Evolutionary conservation across 495 filamentous ascomycete genomes (phyloP).

Genomic region (Xylaria cubensis): DNA sequence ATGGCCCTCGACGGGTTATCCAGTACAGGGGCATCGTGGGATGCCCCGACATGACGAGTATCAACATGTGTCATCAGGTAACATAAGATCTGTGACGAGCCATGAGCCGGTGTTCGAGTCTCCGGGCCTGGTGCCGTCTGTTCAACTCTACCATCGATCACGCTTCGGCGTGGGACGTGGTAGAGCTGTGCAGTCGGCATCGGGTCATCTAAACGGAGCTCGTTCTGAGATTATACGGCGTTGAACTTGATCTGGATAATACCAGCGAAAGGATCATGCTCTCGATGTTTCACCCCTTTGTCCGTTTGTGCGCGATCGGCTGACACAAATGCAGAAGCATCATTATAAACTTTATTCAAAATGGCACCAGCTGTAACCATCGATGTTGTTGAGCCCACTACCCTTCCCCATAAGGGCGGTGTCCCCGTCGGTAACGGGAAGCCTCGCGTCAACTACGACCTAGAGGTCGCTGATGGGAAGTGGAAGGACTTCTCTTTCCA

Average conservation of each 20-base stretch:
- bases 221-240: slow-evolving; percentile 92
- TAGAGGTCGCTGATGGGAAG: slow-evolving; percentile 67
- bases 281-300: slow-evolving; percentile 48
- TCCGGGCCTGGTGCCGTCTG: slow-evolving; percentile 31
- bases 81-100: slow-evolving; percentile 43
- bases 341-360: slow-evolving; percentile 42
- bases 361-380: slow-evolving; percentile 78
- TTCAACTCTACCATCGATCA: slow-evolving; percentile 23
- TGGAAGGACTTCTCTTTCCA: slow-evolving; percentile 83
- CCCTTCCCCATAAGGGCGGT: slow-evolving; percentile 43
- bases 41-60: slow-evolving; percentile 36
- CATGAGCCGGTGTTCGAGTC: slow-evolving; percentile 47
- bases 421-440: slow-evolving; percentile 45
- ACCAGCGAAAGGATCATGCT: slow-evolving; percentile 98
- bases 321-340: slow-evolving; percentile 46
- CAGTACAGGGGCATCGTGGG: slow-evolving; percentile 39
- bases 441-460: slow-evolving; percentile 12
- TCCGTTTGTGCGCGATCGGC: slow-evolving; percentile 29
- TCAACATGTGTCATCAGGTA: slow-evolving; percentile 45
- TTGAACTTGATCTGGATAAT: slow-evolving; percentile 99
- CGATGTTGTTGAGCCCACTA: slow-evolving; percentile 39
- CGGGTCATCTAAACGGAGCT: slow-evolving; percentile 33
- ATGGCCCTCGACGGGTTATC: slow-evolving; percentile 44
- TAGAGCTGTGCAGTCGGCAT: slow-evolving; percentile 28
- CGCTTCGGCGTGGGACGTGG: slow-evolving; percentile 11